A percentile compares a stretch with the other conserved stretches of the same genome.
phyloP scores from a whole-genome alignment of 352 stramenopile species.

The Pythium graminicola region DNA sequence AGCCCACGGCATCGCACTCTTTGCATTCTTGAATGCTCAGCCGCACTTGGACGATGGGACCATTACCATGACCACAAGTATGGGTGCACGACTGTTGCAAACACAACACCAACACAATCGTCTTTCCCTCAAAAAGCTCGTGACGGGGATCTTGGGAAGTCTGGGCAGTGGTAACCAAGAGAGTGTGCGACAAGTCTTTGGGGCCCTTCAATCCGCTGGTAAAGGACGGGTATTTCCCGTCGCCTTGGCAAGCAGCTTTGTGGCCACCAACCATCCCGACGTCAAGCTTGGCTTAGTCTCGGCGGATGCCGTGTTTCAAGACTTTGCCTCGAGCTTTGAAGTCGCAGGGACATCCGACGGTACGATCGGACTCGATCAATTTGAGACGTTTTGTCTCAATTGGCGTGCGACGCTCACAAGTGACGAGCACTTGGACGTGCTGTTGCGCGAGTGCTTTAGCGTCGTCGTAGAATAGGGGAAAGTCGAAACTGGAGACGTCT shows the following conservation, averaged over 20 bases:
- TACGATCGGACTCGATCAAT: slow-evolving; percentile 47
- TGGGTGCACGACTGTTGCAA: slow-evolving; percentile 35
- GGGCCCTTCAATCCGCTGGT: slow-evolving; percentile 31
- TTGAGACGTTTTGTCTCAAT: slow-evolving; percentile 56
- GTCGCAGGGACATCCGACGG: slow-evolving; percentile 35
- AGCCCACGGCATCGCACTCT: slow-evolving; percentile 39
- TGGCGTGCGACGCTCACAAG: slow-evolving; percentile 42
- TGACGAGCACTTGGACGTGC: slow-evolving; percentile 48
- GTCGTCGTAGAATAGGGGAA: slow-evolving; percentile 1
- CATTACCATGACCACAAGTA: slow-evolving; percentile 6
- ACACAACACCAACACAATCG: slow-evolving; percentile 30
- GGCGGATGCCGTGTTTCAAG: slow-evolving; percentile 45
- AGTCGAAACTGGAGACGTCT: background rate
- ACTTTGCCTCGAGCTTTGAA: slow-evolving; percentile 67
- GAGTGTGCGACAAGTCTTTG: slow-evolving; percentile 35
- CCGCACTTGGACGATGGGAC: slow-evolving; percentile 16
- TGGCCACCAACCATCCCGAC: slow-evolving; percentile 47
- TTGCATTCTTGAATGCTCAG: slow-evolving; percentile 36
- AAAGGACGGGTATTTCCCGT: slow-evolving; percentile 60
- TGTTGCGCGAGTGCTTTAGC: slow-evolving; percentile 57
- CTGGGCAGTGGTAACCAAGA: slow-evolving; percentile 35
- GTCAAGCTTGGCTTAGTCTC: slow-evolving; percentile 42
- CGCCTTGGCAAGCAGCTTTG: slow-evolving; percentile 53
- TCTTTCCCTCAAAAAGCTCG: slow-evolving; percentile 34
- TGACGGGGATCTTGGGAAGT: slow-evolving; percentile 33